These are phyloP conservation scores for Aciculosporium take DNA, from an alignment of 2,329 filamentous ascomycete species.

Conservation along the genomic window DNA sequence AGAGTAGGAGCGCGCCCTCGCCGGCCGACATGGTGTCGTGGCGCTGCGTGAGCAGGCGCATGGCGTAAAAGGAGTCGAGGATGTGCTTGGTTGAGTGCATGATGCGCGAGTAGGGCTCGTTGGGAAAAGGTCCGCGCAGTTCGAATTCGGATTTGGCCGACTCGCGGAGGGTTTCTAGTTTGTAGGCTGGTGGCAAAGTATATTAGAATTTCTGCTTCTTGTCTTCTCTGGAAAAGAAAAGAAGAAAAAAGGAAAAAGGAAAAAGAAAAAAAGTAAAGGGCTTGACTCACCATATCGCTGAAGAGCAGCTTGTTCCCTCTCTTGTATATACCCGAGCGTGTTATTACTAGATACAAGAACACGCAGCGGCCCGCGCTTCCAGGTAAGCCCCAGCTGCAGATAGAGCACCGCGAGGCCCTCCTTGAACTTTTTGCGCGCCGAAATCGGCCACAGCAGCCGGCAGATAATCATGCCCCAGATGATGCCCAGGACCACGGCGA, in stretches of 20 bases:
- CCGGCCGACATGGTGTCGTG: constrained; percentile 62
- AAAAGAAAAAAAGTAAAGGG: not conserved
- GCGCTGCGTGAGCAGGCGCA: constrained; percentile 83
- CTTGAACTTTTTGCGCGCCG: constrained; percentile 74
- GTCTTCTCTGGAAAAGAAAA: not conserved
- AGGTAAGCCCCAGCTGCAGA: constrained; percentile 88
- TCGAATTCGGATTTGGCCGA: constrained; percentile 79
- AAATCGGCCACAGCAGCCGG: constrained; percentile 84
- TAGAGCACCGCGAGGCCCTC: constrained; percentile 83
- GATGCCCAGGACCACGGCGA: constrained; percentile 74
- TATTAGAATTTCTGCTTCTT: too few relatives aligned
- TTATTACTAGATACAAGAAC: constrained; percentile 48
- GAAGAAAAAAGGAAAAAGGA: not conserved
- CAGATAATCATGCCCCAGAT: constrained; percentile 88
- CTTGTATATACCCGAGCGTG: constrained; percentile 60
- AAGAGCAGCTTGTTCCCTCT: constrained; percentile 76
- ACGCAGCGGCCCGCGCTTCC: constrained; percentile 82
- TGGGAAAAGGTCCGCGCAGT: constrained; percentile 73
- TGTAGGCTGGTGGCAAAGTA: constrained; percentile 35
- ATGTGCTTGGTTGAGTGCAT: constrained; percentile 70
- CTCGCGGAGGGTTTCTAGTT: constrained; percentile 57
- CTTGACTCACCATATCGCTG: constrained; percentile 51
- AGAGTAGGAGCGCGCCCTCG: constrained; percentile 65
- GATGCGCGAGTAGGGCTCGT: constrained; percentile 56
- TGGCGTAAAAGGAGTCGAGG: constrained; percentile 87